phyloP scores from a whole-genome alignment of 345 rosid species.

The Salix brachista region DNA sequence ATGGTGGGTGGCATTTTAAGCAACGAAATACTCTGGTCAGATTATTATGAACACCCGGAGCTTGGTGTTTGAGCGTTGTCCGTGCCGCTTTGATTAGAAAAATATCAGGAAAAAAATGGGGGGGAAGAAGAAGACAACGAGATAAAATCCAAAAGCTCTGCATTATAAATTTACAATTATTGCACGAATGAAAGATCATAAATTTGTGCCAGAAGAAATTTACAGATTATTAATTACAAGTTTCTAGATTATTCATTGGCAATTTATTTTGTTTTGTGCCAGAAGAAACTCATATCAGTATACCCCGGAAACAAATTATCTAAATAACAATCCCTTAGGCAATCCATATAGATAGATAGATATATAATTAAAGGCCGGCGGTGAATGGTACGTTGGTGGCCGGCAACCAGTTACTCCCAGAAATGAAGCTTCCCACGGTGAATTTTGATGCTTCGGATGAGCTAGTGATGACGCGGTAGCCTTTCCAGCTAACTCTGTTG shows the following conservation, averaged over 20 bases:
- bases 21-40: too few species aligned
- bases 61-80: not conserved
- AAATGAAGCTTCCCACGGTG: slow-evolving; percentile 48
- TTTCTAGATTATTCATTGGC: too few species aligned
- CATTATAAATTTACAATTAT: not conserved
- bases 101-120: too few species aligned
- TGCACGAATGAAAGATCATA: not conserved
- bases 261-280: not conserved
- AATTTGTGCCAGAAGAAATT: too few species aligned
- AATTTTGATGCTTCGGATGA: slow-evolving; percentile 43
- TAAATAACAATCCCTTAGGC: not conserved
- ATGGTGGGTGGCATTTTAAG: too few species aligned
- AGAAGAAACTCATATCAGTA: not conserved
- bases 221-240: too few species aligned
- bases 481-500: slow-evolving; percentile 62
- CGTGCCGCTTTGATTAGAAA: not conserved
- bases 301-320: not conserved
- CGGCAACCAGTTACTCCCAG: slow-evolving; percentile 61
- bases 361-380: slow-evolving; percentile 40
- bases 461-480: slow-evolving; percentile 53
- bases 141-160: not conserved
- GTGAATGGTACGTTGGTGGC: slow-evolving; percentile 53
- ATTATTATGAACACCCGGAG: too few species aligned
- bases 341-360: not conserved
- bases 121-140: not conserved